Conservation (phyloP, 352 stramenopile genomes). For the Pythium angustatum region DNA sequence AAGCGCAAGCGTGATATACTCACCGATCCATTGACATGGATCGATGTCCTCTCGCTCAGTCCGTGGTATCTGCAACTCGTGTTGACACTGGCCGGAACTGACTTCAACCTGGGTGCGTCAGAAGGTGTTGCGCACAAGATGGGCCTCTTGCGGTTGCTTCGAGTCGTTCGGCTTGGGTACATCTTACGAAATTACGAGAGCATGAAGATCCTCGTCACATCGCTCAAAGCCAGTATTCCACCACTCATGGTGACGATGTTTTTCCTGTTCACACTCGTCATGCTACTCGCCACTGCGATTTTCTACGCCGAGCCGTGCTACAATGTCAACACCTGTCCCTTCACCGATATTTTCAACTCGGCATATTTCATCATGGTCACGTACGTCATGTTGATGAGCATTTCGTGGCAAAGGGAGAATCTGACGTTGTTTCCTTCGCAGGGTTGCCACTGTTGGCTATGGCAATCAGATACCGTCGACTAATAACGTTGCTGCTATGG, state of each 20-base stretch:
- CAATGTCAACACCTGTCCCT: conserved; percentile 70
- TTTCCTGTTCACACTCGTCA: conserved; percentile 76
- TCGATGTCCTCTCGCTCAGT: conserved; percentile 56
- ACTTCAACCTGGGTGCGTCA: conserved; percentile 30
- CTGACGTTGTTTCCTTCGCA: too few relatives aligned
- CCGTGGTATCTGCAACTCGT: conserved; percentile 58
- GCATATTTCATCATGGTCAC: conserved; percentile 86
- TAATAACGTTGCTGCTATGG: conserved; percentile 50
- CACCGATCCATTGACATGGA: conserved; percentile 43
- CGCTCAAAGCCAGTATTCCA: conserved; percentile 56
- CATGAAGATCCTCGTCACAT: conserved; percentile 57
- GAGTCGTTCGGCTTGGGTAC: conserved; percentile 46
- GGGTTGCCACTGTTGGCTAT: conserved; percentile 77
- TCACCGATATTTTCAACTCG: conserved; percentile 85
- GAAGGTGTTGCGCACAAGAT: conserved; percentile 31
- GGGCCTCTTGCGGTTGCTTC: conserved; percentile 50
- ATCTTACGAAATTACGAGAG: conserved; percentile 63
- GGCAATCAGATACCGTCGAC: conserved; percentile 63
- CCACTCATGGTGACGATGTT: conserved; percentile 68
- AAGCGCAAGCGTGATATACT: conserved; percentile 36
- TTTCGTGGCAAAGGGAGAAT: too few relatives aligned
- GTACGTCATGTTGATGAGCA: too few relatives aligned
- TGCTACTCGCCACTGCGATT: conserved; percentile 71
- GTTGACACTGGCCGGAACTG: neutral
- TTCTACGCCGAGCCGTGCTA: conserved; percentile 82